Conservation (phyloP, 768 basidiomycete species). For the Lentinula sp. region DNA sequence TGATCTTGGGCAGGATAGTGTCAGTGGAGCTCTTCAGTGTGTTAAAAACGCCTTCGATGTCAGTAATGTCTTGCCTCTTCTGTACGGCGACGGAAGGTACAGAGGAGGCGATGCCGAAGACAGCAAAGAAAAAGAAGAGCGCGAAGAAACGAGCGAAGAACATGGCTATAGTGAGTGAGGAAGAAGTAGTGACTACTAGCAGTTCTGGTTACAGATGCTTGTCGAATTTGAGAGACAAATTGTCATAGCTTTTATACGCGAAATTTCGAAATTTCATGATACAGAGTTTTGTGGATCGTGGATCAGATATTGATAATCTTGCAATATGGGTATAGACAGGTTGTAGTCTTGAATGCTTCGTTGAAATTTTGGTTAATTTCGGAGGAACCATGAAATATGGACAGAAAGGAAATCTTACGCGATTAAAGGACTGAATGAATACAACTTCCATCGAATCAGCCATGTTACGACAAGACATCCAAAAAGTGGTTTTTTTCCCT, state of each 20-base stretch:
- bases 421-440: background rate
- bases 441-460: background rate
- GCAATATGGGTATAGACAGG: too few species aligned
- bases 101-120: constrained; percentile 2
- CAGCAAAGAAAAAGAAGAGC: background rate
- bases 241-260: background rate
- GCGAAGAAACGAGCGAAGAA: constrained; percentile 1
- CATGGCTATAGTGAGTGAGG: background rate
- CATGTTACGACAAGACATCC: background rate
- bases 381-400: background rate
- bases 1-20: background rate
- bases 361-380: background rate
- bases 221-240: background rate
- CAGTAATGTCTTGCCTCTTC: background rate
- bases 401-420: background rate
- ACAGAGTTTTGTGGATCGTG: too few species aligned
- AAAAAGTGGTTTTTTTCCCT: background rate
- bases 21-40: background rate
- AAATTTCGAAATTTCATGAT: background rate
- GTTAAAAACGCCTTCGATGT: constrained; percentile 1
- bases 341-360: background rate
- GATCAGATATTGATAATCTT: too few species aligned
- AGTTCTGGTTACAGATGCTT: background rate
- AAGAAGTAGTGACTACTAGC: background rate
- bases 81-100: background rate